Evolutionary conservation across 805 yeast species (phyloP).

Genomic region (Saturnispora saitoi): DNA sequence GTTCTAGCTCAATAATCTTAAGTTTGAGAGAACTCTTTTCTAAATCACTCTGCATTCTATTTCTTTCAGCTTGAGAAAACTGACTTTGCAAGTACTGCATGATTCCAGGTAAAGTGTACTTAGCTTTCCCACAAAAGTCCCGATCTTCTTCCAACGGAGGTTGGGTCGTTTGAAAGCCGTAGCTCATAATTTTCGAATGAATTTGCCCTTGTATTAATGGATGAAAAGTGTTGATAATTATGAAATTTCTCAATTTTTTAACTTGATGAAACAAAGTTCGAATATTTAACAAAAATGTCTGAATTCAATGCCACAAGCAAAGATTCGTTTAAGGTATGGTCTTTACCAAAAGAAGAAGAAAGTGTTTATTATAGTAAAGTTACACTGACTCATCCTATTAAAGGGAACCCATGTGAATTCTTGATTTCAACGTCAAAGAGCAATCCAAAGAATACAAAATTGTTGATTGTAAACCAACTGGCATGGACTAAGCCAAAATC

Average conservation of each 20-base stretch:
- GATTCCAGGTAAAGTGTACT: conserved; percentile 47
- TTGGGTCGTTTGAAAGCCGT: background rate
- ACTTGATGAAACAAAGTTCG: background rate
- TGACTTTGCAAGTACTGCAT: conserved; percentile 53
- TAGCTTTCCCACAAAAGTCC: conserved; percentile 7
- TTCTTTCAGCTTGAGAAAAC: conserved; percentile 38
- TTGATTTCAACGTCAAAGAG: conserved; percentile 2
- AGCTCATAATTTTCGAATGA: background rate
- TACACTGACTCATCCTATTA: conserved; percentile 9
- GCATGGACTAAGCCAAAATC: conserved; percentile 16
- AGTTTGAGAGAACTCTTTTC: conserved; percentile 44
- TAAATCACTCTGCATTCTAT: conserved; percentile 43
- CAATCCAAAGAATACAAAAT: background rate
- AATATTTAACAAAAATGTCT: background rate
- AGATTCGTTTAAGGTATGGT: background rate
- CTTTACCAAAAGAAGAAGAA: background rate
- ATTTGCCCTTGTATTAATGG: background rate
- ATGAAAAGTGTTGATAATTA: background rate
- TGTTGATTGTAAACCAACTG: conserved; percentile 24
- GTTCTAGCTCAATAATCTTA: conserved; percentile 42
- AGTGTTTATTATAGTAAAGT: conserved; percentile 7
- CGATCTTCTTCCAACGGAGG: background rate
- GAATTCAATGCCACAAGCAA: background rate
- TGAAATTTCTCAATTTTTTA: background rate
- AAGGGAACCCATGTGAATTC: conserved; percentile 7